phyloP scores from a whole-genome alignment of 768 basidiomycete species.

The Boletus rufocinnamomeus region DNA sequence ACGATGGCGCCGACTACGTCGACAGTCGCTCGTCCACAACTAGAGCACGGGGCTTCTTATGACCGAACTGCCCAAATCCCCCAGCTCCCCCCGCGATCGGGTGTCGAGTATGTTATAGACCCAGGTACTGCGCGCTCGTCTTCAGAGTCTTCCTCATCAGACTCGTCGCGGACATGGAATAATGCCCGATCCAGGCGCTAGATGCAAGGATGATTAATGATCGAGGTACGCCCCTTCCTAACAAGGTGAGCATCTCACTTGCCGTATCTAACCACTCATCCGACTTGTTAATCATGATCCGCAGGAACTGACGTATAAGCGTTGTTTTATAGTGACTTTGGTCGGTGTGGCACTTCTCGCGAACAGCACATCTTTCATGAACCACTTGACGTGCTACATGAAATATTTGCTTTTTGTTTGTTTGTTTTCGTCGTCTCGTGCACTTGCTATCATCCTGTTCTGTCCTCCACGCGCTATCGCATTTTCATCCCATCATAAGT shows the following conservation, averaged over 20 bases:
- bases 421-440: not conserved
- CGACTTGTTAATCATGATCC: not conserved
- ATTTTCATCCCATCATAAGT: not conserved
- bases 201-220: constrained; percentile 9
- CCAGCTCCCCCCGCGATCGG: constrained; percentile 12
- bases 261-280: not conserved
- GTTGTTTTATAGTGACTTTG: not conserved
- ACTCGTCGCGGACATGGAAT: constrained; percentile 25
- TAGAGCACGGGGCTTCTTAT: constrained; percentile 8
- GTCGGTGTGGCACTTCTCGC: not conserved
- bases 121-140: constrained; percentile 6
- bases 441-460: not conserved
- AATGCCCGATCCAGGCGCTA: constrained; percentile 11
- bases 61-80: constrained; percentile 4
- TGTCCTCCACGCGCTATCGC: not conserved
- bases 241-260: constrained; percentile 2
- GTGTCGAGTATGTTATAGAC: constrained; percentile 18
- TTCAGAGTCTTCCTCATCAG: constrained; percentile 20
- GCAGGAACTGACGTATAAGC: not conserved
- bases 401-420: not conserved
- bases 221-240: not conserved
- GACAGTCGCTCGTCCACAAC: not conserved
- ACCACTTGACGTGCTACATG: constrained; percentile 3
- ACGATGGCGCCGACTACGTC: not conserved
- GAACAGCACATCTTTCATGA: not conserved